A percentile compares a stretch with the other conserved stretches of the same genome.
Evolutionary conservation across 2,329 filamentous ascomycete genomes (phyloP).

Genomic region (Hymenotorrendiella dingleyae): DNA sequence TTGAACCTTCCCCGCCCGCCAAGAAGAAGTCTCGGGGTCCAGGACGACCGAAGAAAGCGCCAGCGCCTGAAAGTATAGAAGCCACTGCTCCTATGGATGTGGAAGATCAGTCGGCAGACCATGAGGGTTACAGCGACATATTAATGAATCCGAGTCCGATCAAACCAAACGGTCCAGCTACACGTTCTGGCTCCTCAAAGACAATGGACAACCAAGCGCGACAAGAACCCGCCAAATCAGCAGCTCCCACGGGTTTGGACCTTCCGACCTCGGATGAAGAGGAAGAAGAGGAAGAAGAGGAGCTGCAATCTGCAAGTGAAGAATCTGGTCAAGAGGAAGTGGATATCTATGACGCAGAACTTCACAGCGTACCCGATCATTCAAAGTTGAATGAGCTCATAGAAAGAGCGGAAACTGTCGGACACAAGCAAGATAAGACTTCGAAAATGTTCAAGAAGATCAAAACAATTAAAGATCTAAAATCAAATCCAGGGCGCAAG

Average conservation of each 20-base stretch:
- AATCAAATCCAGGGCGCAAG: neutral
- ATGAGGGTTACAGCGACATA: conserved; percentile 3
- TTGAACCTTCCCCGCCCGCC: neutral
- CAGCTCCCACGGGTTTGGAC: too few relatives aligned
- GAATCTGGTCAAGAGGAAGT: neutral
- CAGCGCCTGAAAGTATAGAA: neutral
- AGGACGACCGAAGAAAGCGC: neutral
- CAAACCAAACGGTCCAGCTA: too few relatives aligned
- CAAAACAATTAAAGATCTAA: too few relatives aligned
- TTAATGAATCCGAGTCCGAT: conserved; percentile 12
- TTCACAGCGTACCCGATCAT: neutral
- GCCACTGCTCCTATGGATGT: neutral
- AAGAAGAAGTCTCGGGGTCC: neutral
- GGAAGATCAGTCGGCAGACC: neutral
- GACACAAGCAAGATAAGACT: neutral
- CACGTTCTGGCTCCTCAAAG: neutral
- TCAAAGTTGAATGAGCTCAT: neutral
- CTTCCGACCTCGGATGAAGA: neutral
- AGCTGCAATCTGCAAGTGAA: neutral
- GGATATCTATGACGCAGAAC: neutral
- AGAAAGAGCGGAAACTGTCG: neutral
- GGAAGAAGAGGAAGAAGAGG: neutral
- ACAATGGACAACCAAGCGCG: neutral
- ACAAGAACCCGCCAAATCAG: neutral
- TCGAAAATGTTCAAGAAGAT: neutral